Conservation (phyloP, 805 yeast species). For the Kurtzmaniella cleridarum region DNA sequence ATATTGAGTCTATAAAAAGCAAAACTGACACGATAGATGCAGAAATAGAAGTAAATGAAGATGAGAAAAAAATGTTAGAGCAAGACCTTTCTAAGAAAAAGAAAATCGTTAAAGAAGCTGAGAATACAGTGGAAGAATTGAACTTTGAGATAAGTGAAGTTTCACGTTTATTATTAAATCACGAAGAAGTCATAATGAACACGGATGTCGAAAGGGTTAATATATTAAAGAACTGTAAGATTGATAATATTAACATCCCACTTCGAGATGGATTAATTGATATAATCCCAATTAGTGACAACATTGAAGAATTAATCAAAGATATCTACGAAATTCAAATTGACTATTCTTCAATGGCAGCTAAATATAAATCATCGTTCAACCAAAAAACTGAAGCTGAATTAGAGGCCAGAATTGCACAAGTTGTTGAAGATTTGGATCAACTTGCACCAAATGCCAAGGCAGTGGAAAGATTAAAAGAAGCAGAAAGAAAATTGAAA, state of each 20-base stretch:
- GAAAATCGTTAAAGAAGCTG: constrained; percentile 25
- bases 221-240: constrained; percentile 64
- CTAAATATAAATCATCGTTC: constrained; percentile 32
- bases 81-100: constrained; percentile 12
- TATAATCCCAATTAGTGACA: constrained; percentile 55
- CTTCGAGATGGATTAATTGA: constrained; percentile 55
- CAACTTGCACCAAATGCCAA: constrained; percentile 73
- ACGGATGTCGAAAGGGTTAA: constrained; percentile 51
- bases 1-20: constrained; percentile 24
- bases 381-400: constrained; percentile 35
- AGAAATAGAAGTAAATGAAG: constrained; percentile 17
- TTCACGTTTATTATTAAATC: constrained; percentile 28
- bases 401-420: constrained; percentile 26
- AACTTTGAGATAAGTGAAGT: constrained; percentile 24
- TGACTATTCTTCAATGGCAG: constrained; percentile 46
- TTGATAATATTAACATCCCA: constrained; percentile 65
- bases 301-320: constrained; percentile 30
- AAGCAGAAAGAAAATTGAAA: constrained; percentile 55
- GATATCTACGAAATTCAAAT: constrained; percentile 46
- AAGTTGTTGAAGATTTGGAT: constrained; percentile 34
- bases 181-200: constrained; percentile 52
- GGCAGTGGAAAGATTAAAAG: constrained; percentile 70
- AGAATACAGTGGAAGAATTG: constrained; percentile 31
- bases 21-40: constrained; percentile 22
- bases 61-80: constrained; percentile 13